Percentiles rank a stretch among this genome's conserved stretches.
Evolutionary conservation across 2,329 filamentous ascomycete genomes (phyloP).

Genomic region (Cladosporium velox): DNA sequence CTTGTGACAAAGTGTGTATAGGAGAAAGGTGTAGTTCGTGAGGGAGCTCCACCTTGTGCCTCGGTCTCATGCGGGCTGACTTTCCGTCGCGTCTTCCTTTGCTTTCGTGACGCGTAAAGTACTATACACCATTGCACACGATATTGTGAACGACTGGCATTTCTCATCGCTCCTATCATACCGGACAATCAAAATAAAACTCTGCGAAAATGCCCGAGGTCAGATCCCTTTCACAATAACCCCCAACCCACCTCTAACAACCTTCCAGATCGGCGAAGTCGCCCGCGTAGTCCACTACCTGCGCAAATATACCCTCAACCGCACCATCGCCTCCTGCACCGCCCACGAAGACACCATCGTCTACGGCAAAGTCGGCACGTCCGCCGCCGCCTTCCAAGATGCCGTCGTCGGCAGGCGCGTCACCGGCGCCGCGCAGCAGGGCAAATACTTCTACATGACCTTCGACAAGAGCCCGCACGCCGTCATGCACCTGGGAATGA

Average conservation of each 20-base stretch:
- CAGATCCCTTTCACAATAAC: background rate
- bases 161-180: background rate
- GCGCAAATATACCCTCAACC: slow-evolving; percentile 78
- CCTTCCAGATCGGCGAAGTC: slow-evolving; percentile 56
- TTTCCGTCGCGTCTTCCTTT: background rate
- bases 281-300: slow-evolving; percentile 86
- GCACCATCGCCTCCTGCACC: slow-evolving; percentile 69
- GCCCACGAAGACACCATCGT: slow-evolving; percentile 80
- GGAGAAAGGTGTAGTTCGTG: background rate
- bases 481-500: slow-evolving; percentile 57
- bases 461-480: slow-evolving; percentile 78
- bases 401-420: slow-evolving; percentile 75
- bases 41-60: background rate
- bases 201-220: slow-evolving; percentile 23
- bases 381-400: slow-evolving; percentile 70
- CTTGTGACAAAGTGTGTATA: background rate
- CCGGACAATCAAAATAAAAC: background rate
- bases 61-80: background rate
- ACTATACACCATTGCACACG: background rate
- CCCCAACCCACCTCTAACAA: background rate
- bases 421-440: slow-evolving; percentile 74
- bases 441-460: slow-evolving; percentile 95
- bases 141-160: background rate
- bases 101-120: background rate
- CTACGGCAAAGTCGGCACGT: slow-evolving; percentile 88